phyloP scores from a whole-genome alignment of 1,284 basidiomycete species.

The Caloboletus firmus region DNA sequence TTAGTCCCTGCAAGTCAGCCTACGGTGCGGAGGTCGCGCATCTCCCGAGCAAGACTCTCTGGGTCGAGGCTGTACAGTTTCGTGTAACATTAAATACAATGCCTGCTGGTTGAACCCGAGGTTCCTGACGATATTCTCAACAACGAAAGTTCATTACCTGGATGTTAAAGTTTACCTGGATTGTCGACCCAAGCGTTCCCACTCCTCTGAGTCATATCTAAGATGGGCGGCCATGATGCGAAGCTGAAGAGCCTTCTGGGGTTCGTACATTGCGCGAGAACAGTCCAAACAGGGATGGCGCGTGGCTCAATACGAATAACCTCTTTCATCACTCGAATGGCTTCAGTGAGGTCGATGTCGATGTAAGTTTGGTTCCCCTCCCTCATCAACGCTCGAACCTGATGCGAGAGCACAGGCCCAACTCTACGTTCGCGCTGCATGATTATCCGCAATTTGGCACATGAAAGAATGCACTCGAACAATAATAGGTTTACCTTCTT shows the following conservation, averaged over 20 bases:
- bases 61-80: slow-evolving; percentile 2
- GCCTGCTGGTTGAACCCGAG: slow-evolving; percentile 1
- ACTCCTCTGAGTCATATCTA: slow-evolving; percentile 78
- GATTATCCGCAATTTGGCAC: not conserved
- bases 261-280: slow-evolving; percentile 53
- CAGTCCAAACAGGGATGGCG: slow-evolving; percentile 82
- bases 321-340: slow-evolving; percentile 82
- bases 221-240: slow-evolving; percentile 65
- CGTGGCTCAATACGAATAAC: slow-evolving; percentile 93
- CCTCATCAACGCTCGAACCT: slow-evolving; percentile 78
- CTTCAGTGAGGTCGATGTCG: slow-evolving; percentile 63
- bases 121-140: slow-evolving; percentile 76
- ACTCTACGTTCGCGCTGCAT: slow-evolving; percentile 37
- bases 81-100: slow-evolving; percentile 4
- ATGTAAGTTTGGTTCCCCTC: slow-evolving; percentile 89
- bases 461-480: slow-evolving; percentile 36
- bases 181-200: slow-evolving; percentile 77
- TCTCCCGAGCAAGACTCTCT: slow-evolving; percentile 1
- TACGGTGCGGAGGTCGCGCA: slow-evolving; percentile 1
- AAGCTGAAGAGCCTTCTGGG: slow-evolving; percentile 23
- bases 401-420: slow-evolving; percentile 70
- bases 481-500: slow-evolving; percentile 40
- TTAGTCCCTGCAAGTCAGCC: not conserved
- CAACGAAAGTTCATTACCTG: slow-evolving; percentile 36
- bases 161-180: slow-evolving; percentile 53